A percentile compares a stretch with the other conserved stretches of the same genome.
These are phyloP conservation scores for Nakaseomyces delphensis DNA, from an alignment of 1,139 yeast species.

Conservation along the genomic window DNA sequence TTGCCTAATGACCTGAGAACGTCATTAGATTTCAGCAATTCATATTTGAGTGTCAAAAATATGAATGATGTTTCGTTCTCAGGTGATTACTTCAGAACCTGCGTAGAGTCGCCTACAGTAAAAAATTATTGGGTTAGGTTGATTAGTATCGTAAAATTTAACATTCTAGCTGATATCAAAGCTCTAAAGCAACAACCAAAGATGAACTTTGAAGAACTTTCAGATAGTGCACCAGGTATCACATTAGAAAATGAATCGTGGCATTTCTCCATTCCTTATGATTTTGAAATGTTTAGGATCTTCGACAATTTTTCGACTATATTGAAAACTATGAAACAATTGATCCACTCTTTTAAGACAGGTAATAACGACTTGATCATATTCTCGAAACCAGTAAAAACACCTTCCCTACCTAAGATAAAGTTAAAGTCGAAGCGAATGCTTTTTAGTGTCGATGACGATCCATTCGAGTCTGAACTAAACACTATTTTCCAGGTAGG, in stretches of 20 bases:
- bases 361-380: conserved; percentile 34
- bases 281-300: conserved; percentile 49
- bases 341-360: conserved; percentile 39
- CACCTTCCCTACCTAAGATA: conserved; percentile 43
- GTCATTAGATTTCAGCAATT: conserved; percentile 38
- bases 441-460: conserved; percentile 60
- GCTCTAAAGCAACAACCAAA: conserved; percentile 27
- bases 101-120: conserved; percentile 48
- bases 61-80: conserved; percentile 15
- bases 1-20: conserved; percentile 44
- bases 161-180: conserved; percentile 18
- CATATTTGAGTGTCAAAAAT: conserved; percentile 19
- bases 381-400: conserved; percentile 32
- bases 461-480: conserved; percentile 76
- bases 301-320: conserved; percentile 55
- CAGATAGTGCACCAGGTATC: conserved; percentile 39
- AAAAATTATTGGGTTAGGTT: conserved; percentile 46
- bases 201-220: conserved; percentile 32
- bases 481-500: conserved; percentile 74
- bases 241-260: conserved; percentile 30
- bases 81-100: conserved; percentile 38
- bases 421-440: conserved; percentile 39
- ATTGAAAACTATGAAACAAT: conserved; percentile 47
- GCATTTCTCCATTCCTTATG: conserved; percentile 37
- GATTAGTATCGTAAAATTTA: conserved; percentile 36